Evolutionary conservation across 352 stramenopile genomes (phyloP).

Genomic region (Lagenidium giganteum): DNA sequence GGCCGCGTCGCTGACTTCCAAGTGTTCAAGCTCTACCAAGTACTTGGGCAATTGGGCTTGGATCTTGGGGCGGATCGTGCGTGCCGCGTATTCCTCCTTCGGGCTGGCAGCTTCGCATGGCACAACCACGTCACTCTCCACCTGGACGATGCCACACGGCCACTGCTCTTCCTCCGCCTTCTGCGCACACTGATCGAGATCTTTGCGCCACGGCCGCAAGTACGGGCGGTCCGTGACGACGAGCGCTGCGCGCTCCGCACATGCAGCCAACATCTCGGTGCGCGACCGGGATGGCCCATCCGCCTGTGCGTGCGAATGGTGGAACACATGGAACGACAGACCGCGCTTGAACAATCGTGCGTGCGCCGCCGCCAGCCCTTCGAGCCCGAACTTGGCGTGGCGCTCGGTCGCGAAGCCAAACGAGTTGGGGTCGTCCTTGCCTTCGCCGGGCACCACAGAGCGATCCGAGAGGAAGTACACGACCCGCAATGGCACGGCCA

Average conservation of each 20-base stretch:
- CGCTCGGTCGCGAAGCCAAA: constrained; percentile 60
- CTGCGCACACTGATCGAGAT: constrained; percentile 34
- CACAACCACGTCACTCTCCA: constrained; percentile 98
- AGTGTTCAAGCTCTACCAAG: constrained; percentile 51
- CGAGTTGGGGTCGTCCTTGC: constrained; percentile 46
- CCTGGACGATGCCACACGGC: constrained; percentile 87
- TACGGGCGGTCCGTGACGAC: constrained; percentile 81
- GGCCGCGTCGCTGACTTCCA: constrained; percentile 19
- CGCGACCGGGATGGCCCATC: constrained; percentile 9
- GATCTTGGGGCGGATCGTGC: constrained; percentile 98
- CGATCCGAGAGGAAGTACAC: constrained; percentile 67
- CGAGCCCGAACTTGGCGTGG: constrained; percentile 68
- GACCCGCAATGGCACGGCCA: constrained; percentile 68
- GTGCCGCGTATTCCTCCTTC: constrained; percentile 96
- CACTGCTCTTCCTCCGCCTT: constrained; percentile 31
- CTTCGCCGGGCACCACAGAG: constrained; percentile 22
- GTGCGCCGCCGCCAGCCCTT: constrained; percentile 51
- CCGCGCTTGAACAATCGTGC: constrained; percentile 36
- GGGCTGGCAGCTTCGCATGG: constrained; percentile 87
- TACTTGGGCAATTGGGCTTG: constrained; percentile 88
- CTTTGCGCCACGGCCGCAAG: constrained; percentile 45
- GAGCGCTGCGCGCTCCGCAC: constrained; percentile 43
- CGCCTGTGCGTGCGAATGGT: constrained; percentile 27
- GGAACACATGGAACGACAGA: constrained; percentile 59
- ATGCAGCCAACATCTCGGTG: constrained; percentile 33